Conservation (phyloP, 148 eudicot species). For the Amaranthus palmeri region DNA sequence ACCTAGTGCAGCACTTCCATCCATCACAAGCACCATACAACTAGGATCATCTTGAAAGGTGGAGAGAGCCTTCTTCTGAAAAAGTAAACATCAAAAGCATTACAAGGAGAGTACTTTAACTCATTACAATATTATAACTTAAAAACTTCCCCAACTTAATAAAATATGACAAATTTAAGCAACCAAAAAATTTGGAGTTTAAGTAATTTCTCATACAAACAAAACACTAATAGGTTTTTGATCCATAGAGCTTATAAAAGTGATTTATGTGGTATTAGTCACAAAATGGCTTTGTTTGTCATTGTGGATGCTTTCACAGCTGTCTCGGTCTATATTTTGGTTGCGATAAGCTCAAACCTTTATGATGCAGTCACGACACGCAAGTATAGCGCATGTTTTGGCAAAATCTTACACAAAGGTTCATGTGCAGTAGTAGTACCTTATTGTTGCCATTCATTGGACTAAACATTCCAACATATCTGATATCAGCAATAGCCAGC, state of each 20-base stretch:
- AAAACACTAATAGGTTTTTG: background rate
- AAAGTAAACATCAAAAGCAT: slow-evolving; percentile 11
- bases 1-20: slow-evolving; percentile 97
- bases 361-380: too few species aligned
- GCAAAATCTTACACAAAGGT: background rate
- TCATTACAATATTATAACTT: background rate
- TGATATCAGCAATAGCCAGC: slow-evolving; percentile 72
- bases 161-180: background rate
- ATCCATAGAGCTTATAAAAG: too few species aligned
- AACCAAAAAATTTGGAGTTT: background rate
- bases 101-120: slow-evolving; percentile 2
- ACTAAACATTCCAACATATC: slow-evolving; percentile 70
- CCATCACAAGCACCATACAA: slow-evolving; percentile 94
- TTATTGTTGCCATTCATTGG: slow-evolving; percentile 66
- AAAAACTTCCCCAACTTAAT: background rate
- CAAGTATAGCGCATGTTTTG: background rate
- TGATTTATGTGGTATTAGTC: too few species aligned
- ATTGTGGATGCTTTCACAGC: too few species aligned
- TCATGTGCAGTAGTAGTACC: slow-evolving; percentile 38
- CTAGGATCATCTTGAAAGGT: slow-evolving; percentile 66
- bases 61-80: slow-evolving; percentile 79
- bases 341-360: too few species aligned
- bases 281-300: too few species aligned
- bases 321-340: too few species aligned
- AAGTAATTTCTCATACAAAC: background rate